Percentiles rank a stretch among this genome's conserved stretches.
Conservation (phyloP, 1,284 basidiomycete genomes). For the Cutaneotrichosporon sp. region DNA sequence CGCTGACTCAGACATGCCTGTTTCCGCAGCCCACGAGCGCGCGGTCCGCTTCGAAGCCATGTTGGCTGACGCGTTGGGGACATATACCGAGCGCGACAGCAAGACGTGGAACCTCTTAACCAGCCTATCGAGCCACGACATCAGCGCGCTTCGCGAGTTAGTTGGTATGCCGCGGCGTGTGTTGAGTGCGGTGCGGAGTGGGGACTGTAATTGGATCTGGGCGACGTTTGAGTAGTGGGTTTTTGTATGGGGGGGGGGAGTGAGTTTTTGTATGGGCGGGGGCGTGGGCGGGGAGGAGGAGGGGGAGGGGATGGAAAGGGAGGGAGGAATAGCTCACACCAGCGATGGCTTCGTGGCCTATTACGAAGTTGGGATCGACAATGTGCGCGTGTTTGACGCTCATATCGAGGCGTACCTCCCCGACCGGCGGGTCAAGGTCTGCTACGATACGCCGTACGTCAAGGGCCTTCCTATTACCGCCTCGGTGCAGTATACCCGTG, state of each 20-base stretch:
- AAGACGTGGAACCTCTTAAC: conserved; percentile 47
- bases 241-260: conserved; percentile 1
- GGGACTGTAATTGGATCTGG: conserved; percentile 17
- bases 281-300: too few species aligned
- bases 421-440: conserved; percentile 51
- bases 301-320: too few species aligned
- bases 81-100: conserved; percentile 28
- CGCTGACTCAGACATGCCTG: conserved; percentile 48
- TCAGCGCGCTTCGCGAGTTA: conserved; percentile 54
- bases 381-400: conserved; percentile 54
- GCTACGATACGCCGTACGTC: conserved; percentile 55
- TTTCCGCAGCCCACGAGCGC: conserved; percentile 27
- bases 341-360: conserved; percentile 40
- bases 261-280: background rate
- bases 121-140: conserved; percentile 50
- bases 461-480: conserved; percentile 53
- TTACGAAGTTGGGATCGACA: conserved; percentile 49
- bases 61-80: conserved; percentile 36
- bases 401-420: conserved; percentile 54
- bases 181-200: conserved; percentile 33
- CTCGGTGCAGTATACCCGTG: conserved; percentile 38
- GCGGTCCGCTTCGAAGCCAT: conserved; percentile 15
- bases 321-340: conserved; percentile 5
- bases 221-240: conserved; percentile 24
- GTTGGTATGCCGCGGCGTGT: conserved; percentile 48